Percentiles rank a stretch among this genome's conserved stretches.
phyloP scores from a whole-genome alignment of 2,329 filamentous ascomycete genomes.

The Chaetomium sp. region DNA sequence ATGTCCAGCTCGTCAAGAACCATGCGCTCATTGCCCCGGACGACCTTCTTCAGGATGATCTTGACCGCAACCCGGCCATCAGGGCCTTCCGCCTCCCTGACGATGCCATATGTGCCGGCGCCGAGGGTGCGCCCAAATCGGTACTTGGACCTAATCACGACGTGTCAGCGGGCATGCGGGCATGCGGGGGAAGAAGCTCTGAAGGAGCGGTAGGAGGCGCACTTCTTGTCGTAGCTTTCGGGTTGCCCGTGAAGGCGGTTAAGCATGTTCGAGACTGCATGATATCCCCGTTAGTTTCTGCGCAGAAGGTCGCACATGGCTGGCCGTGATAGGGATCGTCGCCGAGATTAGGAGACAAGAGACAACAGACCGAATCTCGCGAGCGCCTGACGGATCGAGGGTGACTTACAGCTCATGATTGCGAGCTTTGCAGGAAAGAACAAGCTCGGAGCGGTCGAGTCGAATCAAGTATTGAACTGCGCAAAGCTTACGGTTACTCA shows the following conservation, averaged over 20 bases:
- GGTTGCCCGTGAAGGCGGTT: slow-evolving; percentile 96
- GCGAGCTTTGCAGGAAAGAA: slow-evolving; percentile 29
- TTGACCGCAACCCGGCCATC: slow-evolving; percentile 90
- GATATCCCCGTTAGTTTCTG: slow-evolving; percentile 23
- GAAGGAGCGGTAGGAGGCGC: slow-evolving; percentile 38
- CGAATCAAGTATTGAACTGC: slow-evolving; percentile 24
- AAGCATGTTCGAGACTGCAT: slow-evolving; percentile 75
- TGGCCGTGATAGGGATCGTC: background rate
- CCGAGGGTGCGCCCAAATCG: slow-evolving; percentile 90
- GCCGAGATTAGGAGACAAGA: background rate
- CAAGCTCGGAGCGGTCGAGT: background rate
- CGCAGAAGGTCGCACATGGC: background rate
- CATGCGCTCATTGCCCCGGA: slow-evolving; percentile 98
- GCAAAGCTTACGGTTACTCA: slow-evolving; percentile 11
- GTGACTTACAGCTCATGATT: slow-evolving; percentile 38
- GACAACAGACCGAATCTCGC: slow-evolving; percentile 30
- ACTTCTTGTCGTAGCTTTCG: slow-evolving; percentile 99
- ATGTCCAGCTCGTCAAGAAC: slow-evolving; percentile 96
- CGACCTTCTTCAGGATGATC: slow-evolving; percentile 99
- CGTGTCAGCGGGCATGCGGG: slow-evolving; percentile 27
- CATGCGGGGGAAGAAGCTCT: background rate
- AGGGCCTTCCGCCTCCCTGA: slow-evolving; percentile 87
- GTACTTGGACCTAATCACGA: slow-evolving; percentile 71
- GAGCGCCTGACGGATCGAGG: slow-evolving; percentile 30
- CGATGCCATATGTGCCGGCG: slow-evolving; percentile 97